Conservation (phyloP, 1,284 basidiomycete genomes). For the Ustilago hordei region DNA sequence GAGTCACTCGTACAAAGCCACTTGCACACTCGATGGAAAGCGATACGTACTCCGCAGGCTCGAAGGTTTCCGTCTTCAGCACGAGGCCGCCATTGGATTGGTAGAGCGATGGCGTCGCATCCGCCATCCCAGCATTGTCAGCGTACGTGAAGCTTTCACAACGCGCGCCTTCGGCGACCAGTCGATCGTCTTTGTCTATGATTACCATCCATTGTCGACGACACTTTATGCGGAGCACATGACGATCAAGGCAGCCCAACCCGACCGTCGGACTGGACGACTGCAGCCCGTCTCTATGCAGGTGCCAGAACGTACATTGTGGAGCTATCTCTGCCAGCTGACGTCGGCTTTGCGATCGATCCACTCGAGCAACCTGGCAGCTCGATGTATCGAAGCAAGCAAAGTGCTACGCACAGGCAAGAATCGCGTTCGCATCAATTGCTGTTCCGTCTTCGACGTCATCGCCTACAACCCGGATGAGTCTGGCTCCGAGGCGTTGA, state of each 20-base stretch:
- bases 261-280: conserved; percentile 66
- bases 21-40: conserved; percentile 81
- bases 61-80: conserved; percentile 83
- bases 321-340: conserved; percentile 94
- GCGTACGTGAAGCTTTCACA: conserved; percentile 92
- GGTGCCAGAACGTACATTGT: conserved; percentile 85
- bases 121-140: conserved; percentile 86
- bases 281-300: conserved; percentile 65
- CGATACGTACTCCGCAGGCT: conserved; percentile 84
- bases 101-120: conserved; percentile 91
- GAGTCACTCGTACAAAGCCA: conserved; percentile 85
- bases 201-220: conserved; percentile 86
- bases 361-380: conserved; percentile 84
- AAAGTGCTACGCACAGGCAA: conserved; percentile 90
- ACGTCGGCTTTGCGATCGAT: conserved; percentile 86
- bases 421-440: conserved; percentile 74
- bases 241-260: conserved; percentile 70
- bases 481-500: conserved; percentile 36
- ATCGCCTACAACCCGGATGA: conserved; percentile 58
- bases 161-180: conserved; percentile 90
- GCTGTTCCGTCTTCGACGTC: conserved; percentile 68
- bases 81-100: conserved; percentile 79
- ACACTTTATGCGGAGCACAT: conserved; percentile 82
- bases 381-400: conserved; percentile 85
- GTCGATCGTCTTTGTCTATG: conserved; percentile 88